Evolutionary conservation across 345 rosid genomes (phyloP).

Genomic region (Moricandia moricandioides): DNA sequence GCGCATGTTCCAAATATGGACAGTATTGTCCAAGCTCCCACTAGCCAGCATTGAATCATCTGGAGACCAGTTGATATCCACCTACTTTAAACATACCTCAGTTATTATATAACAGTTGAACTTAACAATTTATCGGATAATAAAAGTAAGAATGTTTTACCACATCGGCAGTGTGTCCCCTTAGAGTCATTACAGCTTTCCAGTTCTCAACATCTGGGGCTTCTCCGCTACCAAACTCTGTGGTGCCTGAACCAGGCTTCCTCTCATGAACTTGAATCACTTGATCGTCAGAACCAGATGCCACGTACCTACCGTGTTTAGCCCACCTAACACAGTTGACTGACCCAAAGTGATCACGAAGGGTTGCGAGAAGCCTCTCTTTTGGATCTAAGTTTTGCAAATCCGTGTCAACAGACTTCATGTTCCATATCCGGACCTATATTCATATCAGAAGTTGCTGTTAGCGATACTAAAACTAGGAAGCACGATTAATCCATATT

Average conservation of each 20-base stretch:
- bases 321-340: conserved; percentile 99
- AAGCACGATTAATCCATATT: neutral
- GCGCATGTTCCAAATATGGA: conserved; percentile 94
- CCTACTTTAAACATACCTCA: conserved; percentile 82
- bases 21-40: conserved; percentile 95
- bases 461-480: neutral
- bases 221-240: conserved; percentile 98
- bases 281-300: conserved; percentile 98
- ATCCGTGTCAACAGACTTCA: conserved; percentile 72
- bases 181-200: conserved; percentile 94
- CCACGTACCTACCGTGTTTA: conserved; percentile 82
- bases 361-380: conserved; percentile 88
- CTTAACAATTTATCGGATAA: neutral
- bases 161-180: conserved; percentile 99
- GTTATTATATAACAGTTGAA: conserved; percentile 41
- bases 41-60: conserved; percentile 95
- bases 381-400: conserved; percentile 54
- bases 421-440: conserved; percentile 96
- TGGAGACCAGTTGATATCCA: conserved; percentile 99
- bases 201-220: conserved; percentile 98
- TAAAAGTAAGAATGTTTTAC: conserved; percentile 42
- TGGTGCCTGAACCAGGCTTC: conserved; percentile 96
- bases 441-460: neutral
- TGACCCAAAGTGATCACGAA: conserved; percentile 97
- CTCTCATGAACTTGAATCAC: conserved; percentile 86